Evolutionary conservation across 495 filamentous ascomycete species (phyloP).

Genomic region (Terfezia boudieri): DNA sequence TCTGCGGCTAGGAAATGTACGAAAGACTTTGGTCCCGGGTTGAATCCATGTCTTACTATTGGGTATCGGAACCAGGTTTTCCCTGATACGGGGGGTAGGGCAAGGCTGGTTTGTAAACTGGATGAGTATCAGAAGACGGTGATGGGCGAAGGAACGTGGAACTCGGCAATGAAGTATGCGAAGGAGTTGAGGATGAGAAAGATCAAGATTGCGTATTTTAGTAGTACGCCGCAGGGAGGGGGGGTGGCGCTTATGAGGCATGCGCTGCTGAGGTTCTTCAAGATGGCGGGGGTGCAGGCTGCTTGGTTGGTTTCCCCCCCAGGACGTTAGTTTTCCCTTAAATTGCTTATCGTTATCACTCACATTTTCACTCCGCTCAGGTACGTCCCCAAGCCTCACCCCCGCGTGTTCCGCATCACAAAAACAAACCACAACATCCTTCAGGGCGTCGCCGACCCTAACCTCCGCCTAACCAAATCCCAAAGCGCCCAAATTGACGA

Average conservation of each 20-base stretch:
- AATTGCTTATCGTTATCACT: not conserved
- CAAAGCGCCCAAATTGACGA: constrained; percentile 38
- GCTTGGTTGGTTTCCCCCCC: constrained; percentile 41
- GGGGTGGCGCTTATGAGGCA: constrained; percentile 80
- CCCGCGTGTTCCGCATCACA: constrained; percentile 66
- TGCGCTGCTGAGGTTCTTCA: constrained; percentile 53
- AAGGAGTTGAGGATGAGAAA: constrained; percentile 41
- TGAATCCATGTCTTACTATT: constrained; percentile 50
- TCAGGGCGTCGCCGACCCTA: constrained; percentile 49
- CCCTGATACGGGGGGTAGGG: constrained; percentile 35
- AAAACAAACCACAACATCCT: constrained; percentile 88
- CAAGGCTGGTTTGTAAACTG: constrained; percentile 30
- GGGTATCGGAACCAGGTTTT: constrained; percentile 53
- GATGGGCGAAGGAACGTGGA: constrained; percentile 41
- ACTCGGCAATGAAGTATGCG: constrained; percentile 43
- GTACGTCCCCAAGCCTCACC: constrained; percentile 65
- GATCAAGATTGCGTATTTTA: constrained; percentile 65
- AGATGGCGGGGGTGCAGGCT: constrained; percentile 42
- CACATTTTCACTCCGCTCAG: constrained; percentile 13
- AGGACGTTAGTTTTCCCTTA: constrained; percentile 4
- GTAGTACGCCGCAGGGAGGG: constrained; percentile 65
- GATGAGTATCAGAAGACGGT: constrained; percentile 29
- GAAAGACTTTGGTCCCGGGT: constrained; percentile 55
- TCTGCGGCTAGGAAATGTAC: constrained; percentile 67
- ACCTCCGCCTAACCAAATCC: constrained; percentile 36